Base-by-base conservation (phyloP, 345 rosid species). In the Gossypium longicalyx region DNA sequence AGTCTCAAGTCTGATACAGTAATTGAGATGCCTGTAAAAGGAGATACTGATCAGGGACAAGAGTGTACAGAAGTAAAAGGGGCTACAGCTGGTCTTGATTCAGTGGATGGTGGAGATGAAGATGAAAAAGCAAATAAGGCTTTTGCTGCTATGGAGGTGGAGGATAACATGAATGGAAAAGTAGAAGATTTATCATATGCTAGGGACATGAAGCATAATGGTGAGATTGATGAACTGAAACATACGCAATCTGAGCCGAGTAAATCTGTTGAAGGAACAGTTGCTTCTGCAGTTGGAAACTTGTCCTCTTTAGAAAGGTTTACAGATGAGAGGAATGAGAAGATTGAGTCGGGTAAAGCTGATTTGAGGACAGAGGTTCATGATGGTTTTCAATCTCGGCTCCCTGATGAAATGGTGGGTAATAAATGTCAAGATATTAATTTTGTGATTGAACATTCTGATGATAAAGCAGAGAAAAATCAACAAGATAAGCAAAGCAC, bases 391-490 rank as follows among this genome's bases (percentile, higher is more conserved):
- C 81, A 74, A 54, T 79, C 77, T n/a, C 65, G 9, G 4, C 49
- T 12, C 41, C 76, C 82, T 57, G 80, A 25, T 76, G 80, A 76
- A 66, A 79, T 61, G 48, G 78, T 70, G 38, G 70, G 41, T 34
- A 34, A 53, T 74, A 81, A 86, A 57, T 74, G 59, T 78, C 74
- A 44, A 45, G 75, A 77, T 56, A 63, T 67, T 67, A 73, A 59
- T 83, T 73, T 61, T 74, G 79, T 71, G 68, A 72, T 25, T 48
- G 74, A 75, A 72, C 78, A 71, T 70, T 66, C 83, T 53, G 85
- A 73, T 43, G 67, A 71, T 75, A 85, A 81, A 76, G 72, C 17
- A 11, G 70, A 58, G 68, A 74, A 65, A 9, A 59, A 29, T n/a
- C 73, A 15, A 51, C 80, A 80, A 58, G 78, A 76, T 77, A 82